Evolutionary conservation across 1,284 basidiomycete genomes (phyloP).

Genomic region (Austroboletus rostrupii): DNA sequence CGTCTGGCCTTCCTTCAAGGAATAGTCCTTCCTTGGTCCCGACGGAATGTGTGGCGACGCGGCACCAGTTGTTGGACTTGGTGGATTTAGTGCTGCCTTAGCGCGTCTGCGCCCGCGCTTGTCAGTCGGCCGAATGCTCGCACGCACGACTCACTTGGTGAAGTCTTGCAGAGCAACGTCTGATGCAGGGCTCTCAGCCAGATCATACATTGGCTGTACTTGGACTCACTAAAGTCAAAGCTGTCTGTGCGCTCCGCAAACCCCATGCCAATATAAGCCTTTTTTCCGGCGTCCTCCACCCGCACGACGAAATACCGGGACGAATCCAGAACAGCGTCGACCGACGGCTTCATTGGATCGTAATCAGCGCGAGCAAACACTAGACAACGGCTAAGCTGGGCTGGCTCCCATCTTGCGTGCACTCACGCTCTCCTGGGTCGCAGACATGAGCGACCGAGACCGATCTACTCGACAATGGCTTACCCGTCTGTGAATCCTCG

Average conservation of each 20-base stretch:
- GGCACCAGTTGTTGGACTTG: conserved; percentile 37
- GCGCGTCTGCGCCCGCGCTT: conserved; percentile 48
- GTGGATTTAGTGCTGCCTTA: conserved; percentile 56
- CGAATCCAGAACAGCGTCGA: conserved; percentile 95
- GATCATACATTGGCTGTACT: neutral
- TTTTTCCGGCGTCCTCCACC: conserved; percentile 82
- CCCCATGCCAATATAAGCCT: conserved; percentile 92
- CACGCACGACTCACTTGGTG: conserved; percentile 62
- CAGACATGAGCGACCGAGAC: conserved; percentile 5
- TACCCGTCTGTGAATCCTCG: conserved; percentile 75
- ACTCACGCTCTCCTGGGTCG: conserved; percentile 57
- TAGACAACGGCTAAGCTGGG: conserved; percentile 28
- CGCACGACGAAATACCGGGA: conserved; percentile 94
- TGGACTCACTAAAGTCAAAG: conserved; percentile 84
- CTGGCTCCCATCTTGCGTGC: conserved; percentile 8
- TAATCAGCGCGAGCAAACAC: conserved; percentile 94
- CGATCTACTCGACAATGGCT: conserved; percentile 9
- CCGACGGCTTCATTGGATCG: conserved; percentile 73
- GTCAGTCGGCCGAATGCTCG: neutral
- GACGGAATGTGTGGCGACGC: conserved; percentile 60
- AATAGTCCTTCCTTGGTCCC: conserved; percentile 92
- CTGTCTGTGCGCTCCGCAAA: conserved; percentile 89
- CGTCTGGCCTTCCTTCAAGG: conserved; percentile 93
- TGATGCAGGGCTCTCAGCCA: conserved; percentile 28
- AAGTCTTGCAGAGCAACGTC: conserved; percentile 95